Evolutionary conservation across 164 flowering plant species (phyloP), one percentile per base, ranked within the genome.

Genomic region (Echeveria elegans): DNA sequence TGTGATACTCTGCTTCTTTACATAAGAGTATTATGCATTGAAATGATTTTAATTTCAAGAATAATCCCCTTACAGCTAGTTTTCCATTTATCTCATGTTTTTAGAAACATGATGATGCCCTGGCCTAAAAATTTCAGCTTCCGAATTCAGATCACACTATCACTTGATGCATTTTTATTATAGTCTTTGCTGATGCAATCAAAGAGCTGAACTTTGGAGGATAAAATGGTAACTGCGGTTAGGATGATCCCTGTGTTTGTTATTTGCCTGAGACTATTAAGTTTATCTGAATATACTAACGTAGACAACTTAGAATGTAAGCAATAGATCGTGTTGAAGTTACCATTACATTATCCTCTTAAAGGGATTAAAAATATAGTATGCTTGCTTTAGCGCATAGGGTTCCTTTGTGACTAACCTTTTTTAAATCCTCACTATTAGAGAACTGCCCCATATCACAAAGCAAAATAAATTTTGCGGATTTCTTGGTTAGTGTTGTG

Each of bases 351-450:
- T 56, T 56, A 56, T 26, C 31, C 31, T 56, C 28, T 56, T 56
- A 24, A 24, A 56, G 5, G 6, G 4, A 50, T 50, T 50, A 50
- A 21, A 45, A 15, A 18, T 50, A 19, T 11, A 50, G 56, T 6
- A 6, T 23, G 21, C 19, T 12, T 28, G 61, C 61, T 56, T 56
- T 56, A 56, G 32, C 31, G 16, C 61, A 56, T 56, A 56, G 61
- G 61, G 61, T 56, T 56, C 61, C 61, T 56, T 50, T 56, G 32
- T 56, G 29, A 53, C 6, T 10, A 28, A 56, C 61, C 61, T 56
- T 28, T 28, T 11, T 28, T 28, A 56, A 56, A 56, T 56, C 16
- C 31, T 28, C 28, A 56, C 30, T 56, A 56, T 8, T 28, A 53
- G 32, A 56, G 18, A 26, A 56, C 56, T 56, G 28, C 61, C 26